Evolutionary conservation across 2,329 filamentous ascomycete species (phyloP).

Genomic region (Cadophora malorum): DNA sequence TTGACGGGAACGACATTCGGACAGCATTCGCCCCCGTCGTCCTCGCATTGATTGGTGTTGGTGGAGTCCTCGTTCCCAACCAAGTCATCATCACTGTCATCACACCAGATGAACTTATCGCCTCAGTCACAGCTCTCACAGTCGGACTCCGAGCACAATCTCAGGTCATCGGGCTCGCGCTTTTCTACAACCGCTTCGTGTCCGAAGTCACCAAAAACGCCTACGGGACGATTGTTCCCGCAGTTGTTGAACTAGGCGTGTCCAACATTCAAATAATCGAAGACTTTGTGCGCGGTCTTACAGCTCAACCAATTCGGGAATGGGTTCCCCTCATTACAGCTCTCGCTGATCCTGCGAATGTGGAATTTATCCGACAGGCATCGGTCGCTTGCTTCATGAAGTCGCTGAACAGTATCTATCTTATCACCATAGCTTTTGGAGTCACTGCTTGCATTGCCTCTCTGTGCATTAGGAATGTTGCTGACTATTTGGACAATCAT

Average conservation of each 20-base stretch:
- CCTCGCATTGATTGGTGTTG: conserved; percentile 66
- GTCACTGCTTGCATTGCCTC: conserved; percentile 54
- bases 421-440: conserved; percentile 59
- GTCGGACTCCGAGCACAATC: conserved; percentile 70
- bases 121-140: conserved; percentile 69
- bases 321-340: conserved; percentile 19
- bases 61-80: conserved; percentile 69
- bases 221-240: conserved; percentile 16
- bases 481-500: conserved; percentile 54
- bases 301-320: conserved; percentile 47
- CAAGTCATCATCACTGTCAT: conserved; percentile 71
- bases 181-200: conserved; percentile 59
- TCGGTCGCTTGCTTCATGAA: conserved; percentile 47
- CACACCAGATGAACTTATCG: conserved; percentile 71
- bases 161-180: conserved; percentile 65
- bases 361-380: conserved; percentile 53
- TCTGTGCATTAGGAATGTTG: conserved; percentile 57
- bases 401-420: conserved; percentile 51
- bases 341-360: conserved; percentile 54
- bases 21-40: conserved; percentile 61
- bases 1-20: conserved; percentile 57
- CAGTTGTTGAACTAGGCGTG: conserved; percentile 47
- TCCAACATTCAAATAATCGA: conserved; percentile 50
- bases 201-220: conserved; percentile 44
- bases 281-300: conserved; percentile 46